These are phyloP conservation scores for Calycina herbarum DNA, from an alignment of 2,329 filamentous ascomycete species.

Conservation along the genomic window DNA sequence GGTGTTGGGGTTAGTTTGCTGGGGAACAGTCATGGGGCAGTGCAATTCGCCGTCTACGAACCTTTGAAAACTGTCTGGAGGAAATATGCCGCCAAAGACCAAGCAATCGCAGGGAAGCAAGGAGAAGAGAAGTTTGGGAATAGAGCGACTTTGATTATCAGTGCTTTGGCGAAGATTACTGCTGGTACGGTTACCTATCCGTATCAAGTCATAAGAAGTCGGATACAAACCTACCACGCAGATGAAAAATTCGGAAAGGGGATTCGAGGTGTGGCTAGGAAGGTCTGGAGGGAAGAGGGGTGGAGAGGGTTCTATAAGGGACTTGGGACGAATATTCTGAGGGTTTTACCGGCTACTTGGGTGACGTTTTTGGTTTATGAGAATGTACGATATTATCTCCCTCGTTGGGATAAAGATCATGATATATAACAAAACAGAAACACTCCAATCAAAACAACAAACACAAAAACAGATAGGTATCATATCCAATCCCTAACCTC, in stretches of 20 bases:
- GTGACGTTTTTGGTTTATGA: constrained; percentile 97
- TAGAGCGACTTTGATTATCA: constrained; percentile 71
- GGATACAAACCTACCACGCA: constrained; percentile 87
- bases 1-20: constrained; percentile 80
- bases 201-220: constrained; percentile 86
- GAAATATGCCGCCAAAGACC: constrained; percentile 54
- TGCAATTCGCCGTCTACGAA: constrained; percentile 97
- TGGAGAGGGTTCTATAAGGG: constrained; percentile 87
- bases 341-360: constrained; percentile 92
- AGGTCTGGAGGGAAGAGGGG: constrained; percentile 80
- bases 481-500: constrained; percentile 4
- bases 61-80: constrained; percentile 52
- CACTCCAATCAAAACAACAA: neutral
- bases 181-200: constrained; percentile 92
- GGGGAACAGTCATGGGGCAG: constrained; percentile 86
- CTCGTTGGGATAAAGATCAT: constrained; percentile 34
- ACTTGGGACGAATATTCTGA: constrained; percentile 80
- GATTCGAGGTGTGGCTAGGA: constrained; percentile 65
- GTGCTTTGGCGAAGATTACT: constrained; percentile 79
- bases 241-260: constrained; percentile 71
- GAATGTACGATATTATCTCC: constrained; percentile 77
- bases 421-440: neutral
- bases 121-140: constrained; percentile 35
- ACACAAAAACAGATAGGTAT: neutral
- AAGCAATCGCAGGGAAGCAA: constrained; percentile 7